phyloP scores from a whole-genome alignment of 1,139 yeast species.

The Williopsis jadinii region DNA sequence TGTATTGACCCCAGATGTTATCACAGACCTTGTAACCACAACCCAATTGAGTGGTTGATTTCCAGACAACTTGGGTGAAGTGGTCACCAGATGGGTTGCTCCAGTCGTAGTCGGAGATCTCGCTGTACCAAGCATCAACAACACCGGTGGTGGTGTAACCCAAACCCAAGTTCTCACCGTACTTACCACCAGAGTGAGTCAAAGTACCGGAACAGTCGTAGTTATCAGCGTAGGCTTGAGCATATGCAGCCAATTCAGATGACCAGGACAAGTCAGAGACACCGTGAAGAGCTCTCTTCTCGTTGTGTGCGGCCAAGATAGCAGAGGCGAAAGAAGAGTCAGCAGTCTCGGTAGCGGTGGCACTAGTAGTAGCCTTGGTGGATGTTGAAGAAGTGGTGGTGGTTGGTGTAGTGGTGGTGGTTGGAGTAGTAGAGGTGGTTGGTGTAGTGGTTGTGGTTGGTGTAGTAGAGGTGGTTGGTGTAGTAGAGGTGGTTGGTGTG shows the following conservation, averaged over 20 bases:
- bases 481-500: slow-evolving; percentile 7
- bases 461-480: slow-evolving; percentile 11
- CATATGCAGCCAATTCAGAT: slow-evolving; percentile 51
- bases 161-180: slow-evolving; percentile 84
- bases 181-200: slow-evolving; percentile 69
- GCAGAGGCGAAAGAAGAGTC: slow-evolving; percentile 23
- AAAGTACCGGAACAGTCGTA: slow-evolving; percentile 66
- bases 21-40: slow-evolving; percentile 57
- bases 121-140: slow-evolving; percentile 80
- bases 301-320: slow-evolving; percentile 57
- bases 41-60: slow-evolving; percentile 58
- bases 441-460: slow-evolving; percentile 9
- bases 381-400: slow-evolving; percentile 14
- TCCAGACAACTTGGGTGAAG: slow-evolving; percentile 87
- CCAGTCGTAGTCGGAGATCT: slow-evolving; percentile 54
- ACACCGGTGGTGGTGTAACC: slow-evolving; percentile 59
- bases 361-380: slow-evolving; percentile 8
- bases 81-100: slow-evolving; percentile 42
- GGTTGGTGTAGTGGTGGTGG: slow-evolving; percentile 14
- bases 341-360: slow-evolving; percentile 13
- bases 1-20: slow-evolving; percentile 43
- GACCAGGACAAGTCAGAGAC: slow-evolving; percentile 63
- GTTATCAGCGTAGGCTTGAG: slow-evolving; percentile 60
- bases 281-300: slow-evolving; percentile 59
- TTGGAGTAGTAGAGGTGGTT: slow-evolving; percentile 8